Percentiles rank a stretch among this genome's conserved stretches.
These are phyloP conservation scores for Eucalyptus polybractea DNA, from an alignment of 345 rosid species.

Conservation along the genomic window DNA sequence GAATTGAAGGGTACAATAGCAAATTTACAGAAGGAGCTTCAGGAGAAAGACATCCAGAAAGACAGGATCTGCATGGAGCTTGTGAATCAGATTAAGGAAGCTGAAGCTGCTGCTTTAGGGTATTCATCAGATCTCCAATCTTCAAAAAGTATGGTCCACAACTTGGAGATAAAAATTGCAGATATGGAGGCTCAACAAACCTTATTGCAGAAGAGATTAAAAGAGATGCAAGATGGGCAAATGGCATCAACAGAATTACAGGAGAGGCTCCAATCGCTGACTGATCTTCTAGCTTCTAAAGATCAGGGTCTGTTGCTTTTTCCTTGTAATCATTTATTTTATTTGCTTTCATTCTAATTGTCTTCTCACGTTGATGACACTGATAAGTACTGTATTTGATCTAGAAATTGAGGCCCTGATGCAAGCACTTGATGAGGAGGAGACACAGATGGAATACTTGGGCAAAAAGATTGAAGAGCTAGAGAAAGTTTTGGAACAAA, in stretches of 20 bases:
- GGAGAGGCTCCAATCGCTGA: conserved; percentile 39
- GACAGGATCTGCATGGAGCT: conserved; percentile 80
- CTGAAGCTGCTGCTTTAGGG: conserved; percentile 57
- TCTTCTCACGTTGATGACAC: background rate
- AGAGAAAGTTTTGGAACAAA: conserved; percentile 47
- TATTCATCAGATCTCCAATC: conserved; percentile 61
- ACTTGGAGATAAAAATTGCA: conserved; percentile 47
- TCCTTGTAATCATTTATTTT: background rate
- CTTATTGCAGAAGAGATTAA: conserved; percentile 36
- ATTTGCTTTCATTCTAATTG: background rate
- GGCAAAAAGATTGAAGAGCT: conserved; percentile 43
- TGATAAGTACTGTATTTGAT: background rate
- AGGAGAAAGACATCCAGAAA: conserved; percentile 78
- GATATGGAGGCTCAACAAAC: conserved; percentile 31
- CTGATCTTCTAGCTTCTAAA: conserved; percentile 49
- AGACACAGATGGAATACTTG: conserved; percentile 79
- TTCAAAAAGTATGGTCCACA: conserved; percentile 26
- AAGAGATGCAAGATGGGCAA: conserved; percentile 53
- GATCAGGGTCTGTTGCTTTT: conserved; percentile 54
- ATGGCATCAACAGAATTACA: conserved; percentile 29
- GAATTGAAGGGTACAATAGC: conserved; percentile 56
- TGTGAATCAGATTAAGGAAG: conserved; percentile 80
- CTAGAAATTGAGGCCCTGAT: conserved; percentile 85
- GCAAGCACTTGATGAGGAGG: conserved; percentile 99
- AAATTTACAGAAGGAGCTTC: conserved; percentile 81